phyloP scores from a whole-genome alignment of 2,329 filamentous ascomycete genomes.

The Cladophialophora exuberans region DNA sequence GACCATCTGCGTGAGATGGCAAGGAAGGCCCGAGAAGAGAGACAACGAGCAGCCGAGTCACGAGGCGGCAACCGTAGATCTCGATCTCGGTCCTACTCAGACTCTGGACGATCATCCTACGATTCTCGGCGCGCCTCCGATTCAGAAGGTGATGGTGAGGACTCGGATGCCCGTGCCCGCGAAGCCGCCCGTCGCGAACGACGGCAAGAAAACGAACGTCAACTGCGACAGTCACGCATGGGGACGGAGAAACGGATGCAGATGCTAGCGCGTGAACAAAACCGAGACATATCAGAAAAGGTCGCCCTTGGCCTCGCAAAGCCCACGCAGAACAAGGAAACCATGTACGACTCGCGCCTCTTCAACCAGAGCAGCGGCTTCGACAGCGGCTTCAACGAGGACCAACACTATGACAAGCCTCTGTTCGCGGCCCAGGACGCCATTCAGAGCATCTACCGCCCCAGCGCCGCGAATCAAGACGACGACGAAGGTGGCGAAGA shows the following conservation, averaged over 20 bases:
- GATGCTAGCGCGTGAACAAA: slow-evolving; percentile 91
- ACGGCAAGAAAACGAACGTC: slow-evolving; percentile 80
- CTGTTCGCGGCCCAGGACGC: slow-evolving; percentile 95
- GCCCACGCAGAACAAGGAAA: slow-evolving; percentile 86
- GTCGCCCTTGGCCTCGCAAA: slow-evolving; percentile 93
- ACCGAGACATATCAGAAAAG: slow-evolving; percentile 96
- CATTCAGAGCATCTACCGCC: slow-evolving; percentile 90
- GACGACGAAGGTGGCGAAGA: slow-evolving; percentile 67
- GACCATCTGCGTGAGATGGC: slow-evolving; percentile 86
- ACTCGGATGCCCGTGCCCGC: slow-evolving; percentile 74
- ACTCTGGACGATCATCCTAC: slow-evolving; percentile 38
- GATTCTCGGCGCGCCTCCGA: slow-evolving; percentile 53
- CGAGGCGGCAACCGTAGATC: slow-evolving; percentile 38
- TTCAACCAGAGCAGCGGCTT: slow-evolving; percentile 96
- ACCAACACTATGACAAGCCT: slow-evolving; percentile 96
- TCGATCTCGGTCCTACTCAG: slow-evolving; percentile 35
- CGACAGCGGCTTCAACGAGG: slow-evolving; percentile 91
- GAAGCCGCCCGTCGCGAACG: slow-evolving; percentile 77
- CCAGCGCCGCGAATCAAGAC: slow-evolving; percentile 70
- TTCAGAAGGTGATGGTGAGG: too few species aligned
- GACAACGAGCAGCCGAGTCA: slow-evolving; percentile 46
- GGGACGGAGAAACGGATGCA: slow-evolving; percentile 89
- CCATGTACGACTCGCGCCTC: slow-evolving; percentile 94
- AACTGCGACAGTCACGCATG: slow-evolving; percentile 93
- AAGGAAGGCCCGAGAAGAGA: slow-evolving; percentile 87